Conservation (phyloP, 169 alveolate species). For the Plasmodium cynomolgi region DNA sequence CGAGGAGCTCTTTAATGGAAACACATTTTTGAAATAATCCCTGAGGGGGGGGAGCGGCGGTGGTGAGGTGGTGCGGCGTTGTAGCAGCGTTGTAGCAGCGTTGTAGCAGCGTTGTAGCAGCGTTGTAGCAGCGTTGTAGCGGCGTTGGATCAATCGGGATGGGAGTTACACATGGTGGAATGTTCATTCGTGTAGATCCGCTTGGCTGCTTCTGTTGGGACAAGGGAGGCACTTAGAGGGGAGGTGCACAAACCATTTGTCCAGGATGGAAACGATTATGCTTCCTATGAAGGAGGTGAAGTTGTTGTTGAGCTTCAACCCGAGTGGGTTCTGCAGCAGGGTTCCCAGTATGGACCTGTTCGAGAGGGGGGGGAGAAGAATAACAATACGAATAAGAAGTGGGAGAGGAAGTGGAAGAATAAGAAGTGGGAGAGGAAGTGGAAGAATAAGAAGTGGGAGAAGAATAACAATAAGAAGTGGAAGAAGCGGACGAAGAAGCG, state of each 20-base stretch:
- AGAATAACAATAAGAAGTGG: background rate
- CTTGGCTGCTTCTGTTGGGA: background rate
- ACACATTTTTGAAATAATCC: slow-evolving; percentile 19
- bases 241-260: slow-evolving; percentile 27
- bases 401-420: background rate
- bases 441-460: background rate
- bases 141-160: background rate
- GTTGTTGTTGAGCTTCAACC: slow-evolving; percentile 53
- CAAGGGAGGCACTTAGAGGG: background rate
- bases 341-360: slow-evolving; percentile 53
- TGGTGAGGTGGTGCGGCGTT: too few relatives aligned
- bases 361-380: background rate
- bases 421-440: background rate
- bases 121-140: too few relatives aligned
- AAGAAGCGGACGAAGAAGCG: background rate
- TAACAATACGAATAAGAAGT: background rate
- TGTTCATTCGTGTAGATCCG: background rate
- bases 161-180: background rate
- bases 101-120: too few relatives aligned
- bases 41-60: background rate
- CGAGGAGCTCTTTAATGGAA: background rate
- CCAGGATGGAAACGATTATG: slow-evolving; percentile 36
- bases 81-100: too few relatives aligned
- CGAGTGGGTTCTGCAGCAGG: slow-evolving; percentile 42
- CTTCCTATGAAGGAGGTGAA: slow-evolving; percentile 73